Conservation (phyloP, 1,284 basidiomycete genomes). For the Ganoderma sinense region DNA sequence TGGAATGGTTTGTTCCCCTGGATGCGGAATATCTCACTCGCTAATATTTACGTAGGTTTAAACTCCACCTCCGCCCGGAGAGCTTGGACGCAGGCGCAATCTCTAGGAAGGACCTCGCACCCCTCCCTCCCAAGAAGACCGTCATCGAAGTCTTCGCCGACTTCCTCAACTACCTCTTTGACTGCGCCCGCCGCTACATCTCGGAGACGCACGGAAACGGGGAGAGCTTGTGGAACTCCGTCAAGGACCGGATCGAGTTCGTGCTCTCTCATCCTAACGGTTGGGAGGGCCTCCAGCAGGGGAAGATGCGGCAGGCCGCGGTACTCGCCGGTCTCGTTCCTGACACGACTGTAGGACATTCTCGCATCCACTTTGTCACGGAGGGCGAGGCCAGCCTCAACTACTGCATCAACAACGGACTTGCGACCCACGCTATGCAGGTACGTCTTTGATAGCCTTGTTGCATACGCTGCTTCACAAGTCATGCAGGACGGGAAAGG, state of each 20-base stretch:
- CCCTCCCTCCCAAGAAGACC: constrained; percentile 54
- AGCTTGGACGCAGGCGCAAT: constrained; percentile 39
- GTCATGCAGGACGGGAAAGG: constrained; percentile 44
- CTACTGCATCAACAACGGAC: constrained; percentile 49
- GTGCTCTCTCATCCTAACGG: constrained; percentile 54
- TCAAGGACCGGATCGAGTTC: constrained; percentile 43
- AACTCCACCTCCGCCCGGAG: constrained; percentile 58
- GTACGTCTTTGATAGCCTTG: constrained; percentile 27
- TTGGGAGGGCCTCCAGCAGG: constrained; percentile 52
- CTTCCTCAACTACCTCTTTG: constrained; percentile 57
- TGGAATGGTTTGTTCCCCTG: constrained; percentile 54
- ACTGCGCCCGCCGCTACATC: constrained; percentile 54
- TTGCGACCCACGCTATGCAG: constrained; percentile 42
- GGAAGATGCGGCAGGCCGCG: constrained; percentile 48
- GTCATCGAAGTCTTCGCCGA: constrained; percentile 58
- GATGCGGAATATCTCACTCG: background rate
- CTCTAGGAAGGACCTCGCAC: constrained; percentile 41
- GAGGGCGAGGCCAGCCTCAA: constrained; percentile 61
- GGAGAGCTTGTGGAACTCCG: constrained; percentile 43
- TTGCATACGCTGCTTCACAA: background rate
- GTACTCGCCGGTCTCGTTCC: constrained; percentile 42
- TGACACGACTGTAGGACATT: constrained; percentile 35
- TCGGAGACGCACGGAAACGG: constrained; percentile 55
- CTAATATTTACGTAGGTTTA: constrained; percentile 53
- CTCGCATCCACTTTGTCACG: constrained; percentile 52